These are phyloP conservation scores for Nannochloropsis gaditana DNA, from an alignment of 108 stramenopile species.

Conservation along the genomic window DNA sequence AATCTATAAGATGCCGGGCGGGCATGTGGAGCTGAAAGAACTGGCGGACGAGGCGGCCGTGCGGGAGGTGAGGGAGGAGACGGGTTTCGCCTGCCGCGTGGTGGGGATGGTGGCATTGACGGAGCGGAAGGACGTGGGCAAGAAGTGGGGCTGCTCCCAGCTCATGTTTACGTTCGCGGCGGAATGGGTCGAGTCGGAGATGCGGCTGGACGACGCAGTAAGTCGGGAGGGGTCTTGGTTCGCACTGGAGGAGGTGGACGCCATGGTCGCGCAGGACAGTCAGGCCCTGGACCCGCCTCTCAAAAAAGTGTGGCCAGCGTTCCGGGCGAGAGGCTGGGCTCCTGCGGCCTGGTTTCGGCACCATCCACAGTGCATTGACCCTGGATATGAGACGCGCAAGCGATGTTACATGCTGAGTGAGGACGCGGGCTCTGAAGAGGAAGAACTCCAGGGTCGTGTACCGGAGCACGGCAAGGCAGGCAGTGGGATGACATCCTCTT, in stretches of 20 bases:
- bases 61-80: neutral
- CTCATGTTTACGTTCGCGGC: neutral
- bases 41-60: neutral
- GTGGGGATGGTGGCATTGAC: slow-evolving; percentile 19
- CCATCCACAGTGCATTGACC: slow-evolving; percentile 16
- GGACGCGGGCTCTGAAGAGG: neutral
- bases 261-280: neutral
- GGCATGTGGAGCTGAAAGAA: neutral
- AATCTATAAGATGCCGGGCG: slow-evolving; percentile 7
- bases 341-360: neutral
- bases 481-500: neutral
- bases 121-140: neutral
- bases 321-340: neutral
- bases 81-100: neutral
- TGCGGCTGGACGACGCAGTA: neutral
- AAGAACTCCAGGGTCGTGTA: neutral
- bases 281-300: neutral
- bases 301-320: neutral
- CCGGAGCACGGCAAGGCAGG: neutral
- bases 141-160: neutral
- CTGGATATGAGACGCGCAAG: neutral
- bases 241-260: neutral
- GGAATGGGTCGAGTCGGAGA: neutral
- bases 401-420: neutral
- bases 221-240: neutral